Conservation (phyloP, 1,284 basidiomycete genomes). For the Boletus sp. region DNA sequence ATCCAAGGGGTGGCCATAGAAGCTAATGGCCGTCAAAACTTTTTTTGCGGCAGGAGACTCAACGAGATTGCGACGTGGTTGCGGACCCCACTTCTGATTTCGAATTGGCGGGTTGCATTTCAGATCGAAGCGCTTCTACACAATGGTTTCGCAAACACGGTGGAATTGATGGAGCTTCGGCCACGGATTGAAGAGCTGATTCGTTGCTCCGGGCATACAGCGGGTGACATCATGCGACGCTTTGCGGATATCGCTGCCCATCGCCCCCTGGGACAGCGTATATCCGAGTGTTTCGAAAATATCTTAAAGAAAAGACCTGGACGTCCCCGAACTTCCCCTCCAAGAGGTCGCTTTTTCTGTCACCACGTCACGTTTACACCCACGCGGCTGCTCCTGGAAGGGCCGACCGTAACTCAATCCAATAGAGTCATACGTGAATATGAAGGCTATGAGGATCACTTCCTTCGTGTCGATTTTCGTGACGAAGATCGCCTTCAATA, state of each 20-base stretch:
- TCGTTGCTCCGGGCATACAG: conserved; percentile 27
- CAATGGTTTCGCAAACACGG: conserved; percentile 54
- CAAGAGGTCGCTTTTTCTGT: conserved; percentile 44
- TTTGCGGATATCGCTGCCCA: conserved; percentile 46
- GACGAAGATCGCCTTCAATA: conserved; percentile 72
- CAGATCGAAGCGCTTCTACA: conserved; percentile 64
- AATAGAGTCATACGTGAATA: conserved; percentile 63
- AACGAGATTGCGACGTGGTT: conserved; percentile 43
- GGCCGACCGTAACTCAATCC: conserved; percentile 65
- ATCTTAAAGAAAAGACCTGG: conserved; percentile 31
- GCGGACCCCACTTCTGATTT: conserved; percentile 35
- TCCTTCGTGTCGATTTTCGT: conserved; percentile 73
- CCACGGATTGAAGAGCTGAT: conserved; percentile 41
- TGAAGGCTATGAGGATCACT: conserved; percentile 54
- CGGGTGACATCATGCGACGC: conserved; percentile 48
- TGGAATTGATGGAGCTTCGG: conserved; percentile 47
- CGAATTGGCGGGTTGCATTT: conserved; percentile 58
- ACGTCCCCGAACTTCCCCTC: conserved; percentile 16
- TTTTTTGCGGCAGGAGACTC: conserved; percentile 48
- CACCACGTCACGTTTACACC: conserved; percentile 69
- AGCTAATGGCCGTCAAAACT: conserved; percentile 40
- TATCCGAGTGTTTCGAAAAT: conserved; percentile 47
- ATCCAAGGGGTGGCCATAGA: conserved; percentile 39
- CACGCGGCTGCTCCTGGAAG: conserved; percentile 66
- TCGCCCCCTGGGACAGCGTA: conserved; percentile 41